phyloP scores from a whole-genome alignment of 1,284 basidiomycete species.

The Mycosarcoma mackinlayi region DNA sequence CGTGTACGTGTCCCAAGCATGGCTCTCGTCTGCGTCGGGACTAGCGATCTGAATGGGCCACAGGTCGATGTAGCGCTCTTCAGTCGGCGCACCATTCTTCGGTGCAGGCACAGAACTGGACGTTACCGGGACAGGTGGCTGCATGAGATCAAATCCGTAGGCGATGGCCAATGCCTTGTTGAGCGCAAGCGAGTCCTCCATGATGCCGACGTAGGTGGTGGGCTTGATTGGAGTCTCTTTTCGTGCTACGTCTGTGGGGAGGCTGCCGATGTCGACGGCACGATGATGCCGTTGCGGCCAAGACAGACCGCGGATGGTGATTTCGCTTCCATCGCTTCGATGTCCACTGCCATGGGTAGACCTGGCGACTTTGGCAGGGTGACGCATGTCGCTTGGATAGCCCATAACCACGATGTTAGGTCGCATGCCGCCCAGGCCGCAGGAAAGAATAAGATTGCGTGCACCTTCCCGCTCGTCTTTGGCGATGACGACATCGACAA shows the following conservation, averaged over 20 bases:
- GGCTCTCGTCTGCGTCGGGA: slow-evolving; percentile 51
- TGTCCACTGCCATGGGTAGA: slow-evolving; percentile 20
- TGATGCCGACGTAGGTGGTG: slow-evolving; percentile 65
- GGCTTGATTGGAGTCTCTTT: slow-evolving; percentile 62
- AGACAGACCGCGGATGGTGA: slow-evolving; percentile 54
- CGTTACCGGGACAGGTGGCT: slow-evolving; percentile 43
- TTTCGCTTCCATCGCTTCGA: slow-evolving; percentile 55
- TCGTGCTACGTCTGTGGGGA: slow-evolving; percentile 62
- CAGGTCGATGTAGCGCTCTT: slow-evolving; percentile 62
- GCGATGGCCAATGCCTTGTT: slow-evolving; percentile 67
- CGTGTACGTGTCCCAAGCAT: slow-evolving; percentile 67
- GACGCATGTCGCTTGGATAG: slow-evolving; percentile 62
- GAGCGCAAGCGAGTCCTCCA: slow-evolving; percentile 67
- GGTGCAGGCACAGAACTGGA: slow-evolving; percentile 5
- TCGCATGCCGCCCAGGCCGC: slow-evolving; percentile 67
- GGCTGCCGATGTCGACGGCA: slow-evolving; percentile 41
- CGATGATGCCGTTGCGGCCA: slow-evolving; percentile 41
- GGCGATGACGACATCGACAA: slow-evolving; percentile 67
- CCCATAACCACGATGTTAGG: slow-evolving; percentile 67
- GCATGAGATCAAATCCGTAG: slow-evolving; percentile 63
- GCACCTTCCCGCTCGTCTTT: slow-evolving; percentile 65
- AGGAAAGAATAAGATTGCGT: slow-evolving; percentile 62
- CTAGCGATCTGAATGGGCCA: slow-evolving; percentile 67
- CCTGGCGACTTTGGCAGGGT: slow-evolving; percentile 43
- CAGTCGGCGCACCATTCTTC: slow-evolving; percentile 17